Evolutionary conservation across 192 early-diverging fungal species (phyloP), one percentile per base, ranked within the genome.

Genomic region (Entrophospora sp.): DNA sequence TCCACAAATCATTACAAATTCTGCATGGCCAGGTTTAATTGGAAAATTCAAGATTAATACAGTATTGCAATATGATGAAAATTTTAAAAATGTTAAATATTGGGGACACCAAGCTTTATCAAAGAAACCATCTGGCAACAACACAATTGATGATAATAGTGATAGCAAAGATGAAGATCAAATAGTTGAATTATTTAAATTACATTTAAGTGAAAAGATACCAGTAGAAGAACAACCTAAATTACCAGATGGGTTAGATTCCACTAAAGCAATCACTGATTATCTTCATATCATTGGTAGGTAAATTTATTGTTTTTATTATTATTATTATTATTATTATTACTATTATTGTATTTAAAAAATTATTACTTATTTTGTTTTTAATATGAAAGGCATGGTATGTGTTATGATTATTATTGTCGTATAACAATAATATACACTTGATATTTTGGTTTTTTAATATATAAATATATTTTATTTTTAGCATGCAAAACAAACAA

Each of bases 21-120:
- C 40, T 44, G 30, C 22, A 4, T 61, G 59, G 38, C 58, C 37
- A 4, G 37, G 27, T 27, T 20, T 43, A 61, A 14, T 30, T 13
- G 59, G 59, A 30, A 6, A 8, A 27, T 44, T 61, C n/a, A 61
- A 43, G 43, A 61, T 38, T 22, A 44, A 61, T 27, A 61, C 59
- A 12, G 59, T 43, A 5, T 44, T 61, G n/a, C 28, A 42, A 44
- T 61, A 61, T 61, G 59, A 61, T 16, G 5, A 35, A 56, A 61
- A 61, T 16, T 25, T 18, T 8, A 30, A 44, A 30, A 61, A 44
- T 44, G 38, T 61, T 14, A n/a, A n/a, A 27, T 25, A 40, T 18
- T 61, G 38, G 59, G 38, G 59, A 4, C 43, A 30, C 6, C 37
- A 20, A 2, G 59, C 59, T 22, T 61, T 61, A 25, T 36, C 38